Base-by-base conservation (phyloP, 192 early-diverging fungal species). In the Backusella westeae region DNA sequence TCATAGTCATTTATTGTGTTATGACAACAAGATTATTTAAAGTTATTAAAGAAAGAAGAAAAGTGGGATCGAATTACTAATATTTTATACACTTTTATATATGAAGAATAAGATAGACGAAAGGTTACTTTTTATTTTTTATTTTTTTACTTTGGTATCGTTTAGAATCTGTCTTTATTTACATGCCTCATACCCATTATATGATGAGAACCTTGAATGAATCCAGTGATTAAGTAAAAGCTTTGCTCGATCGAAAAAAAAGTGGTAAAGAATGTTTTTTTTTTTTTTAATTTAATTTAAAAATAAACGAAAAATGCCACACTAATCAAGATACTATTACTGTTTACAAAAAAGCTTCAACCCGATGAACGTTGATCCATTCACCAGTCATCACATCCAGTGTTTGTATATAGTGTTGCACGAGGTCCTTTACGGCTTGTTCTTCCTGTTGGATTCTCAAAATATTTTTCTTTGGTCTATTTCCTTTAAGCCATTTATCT, bases 401-500 rank as follows among this genome's bases (percentile, higher is more conserved):
- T 9, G 75, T 79, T 41, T 82, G 80, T 2, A 83, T 71, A 67
- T 85, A 81, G 17, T 81, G 80, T 23, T 86, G 78, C 2, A 56
- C 34, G 8, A 83, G 71, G 1, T 59, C 34, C 34, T 81, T 77
- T 29, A 86, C 71, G 1, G 87, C 85, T 26, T 77, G 78, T 44
- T 88, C 87, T 78, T 88, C 87, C 10, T 78, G 75, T 56, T 88
- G 87, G 29, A 88, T 88, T 63, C 80, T 81, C 9, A 85, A 66
- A 41, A 88, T 65, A 69, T 82, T 86, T 77, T 88, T 88, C 67
- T 85, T 87, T 32, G 78, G 80, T 8, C 79, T 74, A 34, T 71
- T 69, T 26, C 69, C 75, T 41, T 70, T 83, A 72, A 67, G 75
- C 82, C 73, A 74, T 46, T 63, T 73, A 39, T 74, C 73, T 59